Evolutionary conservation across 805 yeast genomes (phyloP), one percentile per base, ranked within the genome.

Genomic region (Sugiyamaella mastotermitis): DNA sequence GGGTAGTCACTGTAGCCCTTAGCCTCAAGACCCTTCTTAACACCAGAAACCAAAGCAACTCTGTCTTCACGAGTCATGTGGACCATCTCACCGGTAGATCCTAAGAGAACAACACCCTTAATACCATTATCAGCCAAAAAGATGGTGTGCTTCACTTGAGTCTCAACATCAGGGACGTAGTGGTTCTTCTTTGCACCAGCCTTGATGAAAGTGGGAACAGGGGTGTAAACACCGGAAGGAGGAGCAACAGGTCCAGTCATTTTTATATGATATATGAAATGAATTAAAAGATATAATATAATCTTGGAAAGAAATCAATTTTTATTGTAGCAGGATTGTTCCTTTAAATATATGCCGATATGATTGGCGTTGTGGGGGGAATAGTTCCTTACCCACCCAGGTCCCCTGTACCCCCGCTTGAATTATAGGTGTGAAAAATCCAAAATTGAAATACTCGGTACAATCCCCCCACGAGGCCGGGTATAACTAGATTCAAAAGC

Each of bases 81-180:
- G 26, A 71, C 70, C 43, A 69, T 68, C 51, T 74, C 79, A 26
- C 79, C 80, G 11, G 77, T 74, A 24, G 76, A 70, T 4, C 79
- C 79, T 51, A 71, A 60, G 5, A 72, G 48, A 10, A 71, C 72
- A 3, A 68, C 54, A 17, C 80, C 80, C 31, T 53, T 46, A 40
- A 73, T 66, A 7, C 78, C 78, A 42, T 57, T 60, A 16, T 60
- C 50, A 29, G 64, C 53, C 32, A 74, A 57, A 51, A 49, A 62
- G 32, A 62, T 59, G 24, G 74, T 66, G 47, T 72, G 77, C 32
- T 59, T 53, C 34, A 66, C 54, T 50, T 69, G 74, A 19, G 76
- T 52, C 3, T 64, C 74, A 30, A 53, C 51, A 48, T 72, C 76
- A 25, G 72, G 57, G 3, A 69, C 56, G 42, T 46, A 43, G n/a